Evolutionary conservation across 2,329 filamentous ascomycete genomes (phyloP).

Genomic region (Parastagonospora avenae): DNA sequence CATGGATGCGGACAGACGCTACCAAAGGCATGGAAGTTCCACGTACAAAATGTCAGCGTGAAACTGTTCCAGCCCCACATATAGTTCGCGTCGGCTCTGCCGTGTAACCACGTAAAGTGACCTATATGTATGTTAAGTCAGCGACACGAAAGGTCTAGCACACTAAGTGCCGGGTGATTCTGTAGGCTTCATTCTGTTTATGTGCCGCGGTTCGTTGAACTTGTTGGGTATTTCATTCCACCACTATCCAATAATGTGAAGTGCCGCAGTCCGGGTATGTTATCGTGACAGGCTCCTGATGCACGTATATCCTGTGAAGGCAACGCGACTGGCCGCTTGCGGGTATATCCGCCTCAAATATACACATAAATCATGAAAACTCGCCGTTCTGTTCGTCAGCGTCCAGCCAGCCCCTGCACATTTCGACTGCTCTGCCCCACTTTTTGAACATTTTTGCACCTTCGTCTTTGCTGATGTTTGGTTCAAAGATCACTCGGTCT

Average conservation of each 20-base stretch:
- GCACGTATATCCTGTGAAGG: background rate
- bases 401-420: constrained; percentile 75
- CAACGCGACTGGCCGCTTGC: constrained; percentile 23
- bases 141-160: no score
- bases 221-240: constrained; percentile 3
- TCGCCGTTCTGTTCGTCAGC: constrained; percentile 47
- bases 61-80: background rate
- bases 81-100: background rate
- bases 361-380: constrained; percentile 28
- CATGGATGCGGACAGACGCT: constrained; percentile 7
- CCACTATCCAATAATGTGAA: background rate
- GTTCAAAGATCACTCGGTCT: constrained; percentile 72
- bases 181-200: background rate
- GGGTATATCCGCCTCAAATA: constrained; percentile 32
- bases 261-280: background rate
- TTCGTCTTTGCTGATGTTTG: constrained; percentile 64
- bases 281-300: background rate
- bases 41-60: background rate
- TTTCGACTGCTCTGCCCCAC: constrained; percentile 79
- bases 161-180: background rate
- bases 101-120: background rate
- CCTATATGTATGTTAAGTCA: background rate
- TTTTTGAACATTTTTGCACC: constrained; percentile 68
- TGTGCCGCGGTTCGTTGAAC: background rate
- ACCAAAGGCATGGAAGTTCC: background rate